Percentiles rank a stretch among this genome's conserved stretches.
Evolutionary conservation across 768 basidiomycete species (phyloP).

Genomic region (Russula olivacea): DNA sequence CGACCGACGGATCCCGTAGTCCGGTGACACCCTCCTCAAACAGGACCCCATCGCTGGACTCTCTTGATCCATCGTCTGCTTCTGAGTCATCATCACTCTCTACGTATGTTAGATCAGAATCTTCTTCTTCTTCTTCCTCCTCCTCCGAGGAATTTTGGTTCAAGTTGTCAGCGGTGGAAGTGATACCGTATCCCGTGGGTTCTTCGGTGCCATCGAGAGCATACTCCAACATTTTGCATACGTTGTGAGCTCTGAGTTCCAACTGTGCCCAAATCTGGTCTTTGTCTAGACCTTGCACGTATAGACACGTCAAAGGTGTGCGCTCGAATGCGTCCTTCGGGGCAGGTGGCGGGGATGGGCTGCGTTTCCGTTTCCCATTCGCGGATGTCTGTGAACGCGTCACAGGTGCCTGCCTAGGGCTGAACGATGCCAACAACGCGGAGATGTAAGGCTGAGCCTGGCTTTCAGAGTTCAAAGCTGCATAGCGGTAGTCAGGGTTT

Average conservation of each 20-base stretch:
- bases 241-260: slow-evolving; percentile 66
- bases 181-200: slow-evolving; percentile 31
- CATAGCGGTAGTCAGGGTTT: slow-evolving; percentile 6
- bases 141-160: slow-evolving; percentile 31
- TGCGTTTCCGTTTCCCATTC: slow-evolving; percentile 40
- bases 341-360: slow-evolving; percentile 32
- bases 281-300: slow-evolving; percentile 69
- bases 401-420: slow-evolving; percentile 61
- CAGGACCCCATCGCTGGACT: slow-evolving; percentile 27
- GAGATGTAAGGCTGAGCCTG: slow-evolving; percentile 58
- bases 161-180: slow-evolving; percentile 25
- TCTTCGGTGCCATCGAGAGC: slow-evolving; percentile 50
- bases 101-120: slow-evolving; percentile 3
- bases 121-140: slow-evolving; percentile 18
- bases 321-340: slow-evolving; percentile 36
- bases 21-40: slow-evolving; percentile 29
- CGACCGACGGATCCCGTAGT: slow-evolving; percentile 15
- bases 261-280: slow-evolving; percentile 94
- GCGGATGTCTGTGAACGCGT: slow-evolving; percentile 62
- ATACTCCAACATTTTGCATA: slow-evolving; percentile 64
- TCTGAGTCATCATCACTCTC: slow-evolving; percentile 29
- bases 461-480: slow-evolving; percentile 65
- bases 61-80: slow-evolving; percentile 29
- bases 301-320: slow-evolving; percentile 75
- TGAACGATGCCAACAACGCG: slow-evolving; percentile 60